Evolutionary conservation across 2,329 filamentous ascomycete genomes (phyloP).

Genomic region (Colletotrichum melonis): DNA sequence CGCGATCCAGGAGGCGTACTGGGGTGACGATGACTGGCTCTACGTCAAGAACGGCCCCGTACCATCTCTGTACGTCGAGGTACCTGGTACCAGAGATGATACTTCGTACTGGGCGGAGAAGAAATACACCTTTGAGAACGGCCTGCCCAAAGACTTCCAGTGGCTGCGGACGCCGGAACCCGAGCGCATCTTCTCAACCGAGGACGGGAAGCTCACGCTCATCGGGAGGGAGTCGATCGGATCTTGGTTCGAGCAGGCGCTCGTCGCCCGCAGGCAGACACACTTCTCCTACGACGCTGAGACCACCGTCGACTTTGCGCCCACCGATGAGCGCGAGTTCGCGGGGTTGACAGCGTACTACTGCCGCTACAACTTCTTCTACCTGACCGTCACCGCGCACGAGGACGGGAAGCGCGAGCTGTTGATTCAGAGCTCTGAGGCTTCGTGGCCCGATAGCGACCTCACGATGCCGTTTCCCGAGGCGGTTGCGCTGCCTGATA

Average conservation of each 20-base stretch:
- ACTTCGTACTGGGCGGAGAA: slow-evolving; percentile 60
- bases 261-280: slow-evolving; percentile 65
- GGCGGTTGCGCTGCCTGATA: slow-evolving; percentile 61
- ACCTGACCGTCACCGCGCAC: slow-evolving; percentile 68
- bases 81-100: slow-evolving; percentile 61
- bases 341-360: slow-evolving; percentile 72
- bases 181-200: slow-evolving; percentile 60
- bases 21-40: slow-evolving; percentile 72
- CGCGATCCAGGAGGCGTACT: slow-evolving; percentile 68
- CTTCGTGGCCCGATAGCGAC: slow-evolving; percentile 63
- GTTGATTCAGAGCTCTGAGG: slow-evolving; percentile 66
- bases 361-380: slow-evolving; percentile 74
- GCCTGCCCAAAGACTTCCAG: slow-evolving; percentile 64
- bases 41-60: slow-evolving; percentile 70
- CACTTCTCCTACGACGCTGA: slow-evolving; percentile 73
- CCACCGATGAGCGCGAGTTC: slow-evolving; percentile 69
- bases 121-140: slow-evolving; percentile 58
- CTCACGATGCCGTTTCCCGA: slow-evolving; percentile 55
- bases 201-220: slow-evolving; percentile 54
- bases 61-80: slow-evolving; percentile 63
- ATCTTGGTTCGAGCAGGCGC: slow-evolving; percentile 69
- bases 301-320: slow-evolving; percentile 64
- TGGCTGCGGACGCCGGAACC: slow-evolving; percentile 68
- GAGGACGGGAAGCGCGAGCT: slow-evolving; percentile 67
- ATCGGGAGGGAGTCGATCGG: slow-evolving; percentile 64